Percentiles rank a stretch among this genome's conserved stretches.
Evolutionary conservation across 371 early-diverging fungal genomes (phyloP).

Genomic region (Rhizopus arrhizus): DNA sequence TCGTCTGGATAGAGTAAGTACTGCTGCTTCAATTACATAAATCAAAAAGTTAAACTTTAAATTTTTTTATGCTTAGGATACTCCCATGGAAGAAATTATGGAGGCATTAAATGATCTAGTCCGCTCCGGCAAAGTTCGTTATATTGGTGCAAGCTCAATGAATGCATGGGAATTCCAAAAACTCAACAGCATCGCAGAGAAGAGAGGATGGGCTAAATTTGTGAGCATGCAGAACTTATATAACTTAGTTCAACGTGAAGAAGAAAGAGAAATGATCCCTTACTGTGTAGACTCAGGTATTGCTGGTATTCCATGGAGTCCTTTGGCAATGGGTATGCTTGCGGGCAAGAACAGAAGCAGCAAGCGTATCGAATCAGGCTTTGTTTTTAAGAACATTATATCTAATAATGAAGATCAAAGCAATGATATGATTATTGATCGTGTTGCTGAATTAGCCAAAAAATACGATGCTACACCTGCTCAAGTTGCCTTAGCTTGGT

Average conservation of each 20-base stretch:
- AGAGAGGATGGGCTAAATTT: constrained; percentile 52
- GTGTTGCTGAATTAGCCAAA: constrained; percentile 21
- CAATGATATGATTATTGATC: constrained; percentile 20
- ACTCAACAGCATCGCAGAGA: constrained; percentile 39
- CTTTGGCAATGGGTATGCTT: constrained; percentile 34
- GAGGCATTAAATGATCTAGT: constrained; percentile 59
- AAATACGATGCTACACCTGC: constrained; percentile 13
- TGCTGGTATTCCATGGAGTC: constrained; percentile 44
- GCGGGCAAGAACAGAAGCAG: constrained; percentile 16
- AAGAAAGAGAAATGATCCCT: constrained; percentile 57
- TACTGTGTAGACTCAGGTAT: constrained; percentile 40
- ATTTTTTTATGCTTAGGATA: constrained; percentile 23
- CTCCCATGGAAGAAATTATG: constrained; percentile 57
- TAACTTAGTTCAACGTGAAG: constrained; percentile 54
- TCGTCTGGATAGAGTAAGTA: constrained; percentile 34
- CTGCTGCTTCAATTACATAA: too few relatives aligned
- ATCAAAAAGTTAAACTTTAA: background rate
- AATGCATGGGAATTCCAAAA: constrained; percentile 36
- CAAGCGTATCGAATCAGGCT: constrained; percentile 3
- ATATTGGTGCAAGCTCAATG: constrained; percentile 41
- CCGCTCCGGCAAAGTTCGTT: constrained; percentile 51
- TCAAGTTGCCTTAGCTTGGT: constrained; percentile 54
- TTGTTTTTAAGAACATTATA: background rate
- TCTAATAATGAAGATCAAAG: constrained; percentile 11
- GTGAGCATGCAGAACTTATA: constrained; percentile 45